Evolutionary conservation across 2,329 filamentous ascomycete species (phyloP).

Genomic region (Byssothecium circinans): DNA sequence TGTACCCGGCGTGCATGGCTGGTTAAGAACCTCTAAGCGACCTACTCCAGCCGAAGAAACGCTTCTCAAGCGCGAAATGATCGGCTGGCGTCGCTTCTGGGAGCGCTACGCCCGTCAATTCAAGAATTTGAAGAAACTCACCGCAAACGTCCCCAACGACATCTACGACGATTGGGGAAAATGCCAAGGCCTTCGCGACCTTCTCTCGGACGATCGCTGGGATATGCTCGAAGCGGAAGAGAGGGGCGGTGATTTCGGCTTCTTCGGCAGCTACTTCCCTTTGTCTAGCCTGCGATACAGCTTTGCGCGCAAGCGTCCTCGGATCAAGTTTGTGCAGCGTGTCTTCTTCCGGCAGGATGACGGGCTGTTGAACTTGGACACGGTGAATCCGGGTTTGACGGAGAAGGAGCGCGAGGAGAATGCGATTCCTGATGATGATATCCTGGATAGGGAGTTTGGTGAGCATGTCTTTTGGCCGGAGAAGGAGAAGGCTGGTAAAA

Average conservation of each 20-base stretch:
- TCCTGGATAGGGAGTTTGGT: conserved; percentile 5
- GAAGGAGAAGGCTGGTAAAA: conserved; percentile 10
- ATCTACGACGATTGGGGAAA: conserved; percentile 41
- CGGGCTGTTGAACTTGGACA: conserved; percentile 16
- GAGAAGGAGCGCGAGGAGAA: conserved; percentile 26
- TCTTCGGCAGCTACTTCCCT: conserved; percentile 23
- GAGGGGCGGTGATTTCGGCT: conserved; percentile 13
- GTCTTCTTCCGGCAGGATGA: conserved; percentile 38
- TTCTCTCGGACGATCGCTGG: conserved; percentile 33
- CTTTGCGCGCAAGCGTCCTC: conserved; percentile 20
- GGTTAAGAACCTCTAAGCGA: conserved; percentile 23
- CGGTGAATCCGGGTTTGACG: conserved; percentile 4
- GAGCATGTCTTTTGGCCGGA: background rate
- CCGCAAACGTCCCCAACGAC: conserved; percentile 29
- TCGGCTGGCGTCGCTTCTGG: conserved; percentile 42
- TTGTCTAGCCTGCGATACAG: conserved; percentile 19
- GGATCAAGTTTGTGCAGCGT: conserved; percentile 35
- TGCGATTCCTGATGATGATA: conserved; percentile 26
- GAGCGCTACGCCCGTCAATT: conserved; percentile 37
- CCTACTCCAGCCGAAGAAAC: conserved; percentile 26
- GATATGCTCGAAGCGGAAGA: conserved; percentile 36
- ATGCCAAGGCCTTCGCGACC: conserved; percentile 15
- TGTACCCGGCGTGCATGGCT: conserved; percentile 35
- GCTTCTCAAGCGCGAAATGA: conserved; percentile 36
- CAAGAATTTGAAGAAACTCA: conserved; percentile 41